Evolutionary conservation across 306 rosid species (phyloP).

Genomic region (Cicer bijugum): DNA sequence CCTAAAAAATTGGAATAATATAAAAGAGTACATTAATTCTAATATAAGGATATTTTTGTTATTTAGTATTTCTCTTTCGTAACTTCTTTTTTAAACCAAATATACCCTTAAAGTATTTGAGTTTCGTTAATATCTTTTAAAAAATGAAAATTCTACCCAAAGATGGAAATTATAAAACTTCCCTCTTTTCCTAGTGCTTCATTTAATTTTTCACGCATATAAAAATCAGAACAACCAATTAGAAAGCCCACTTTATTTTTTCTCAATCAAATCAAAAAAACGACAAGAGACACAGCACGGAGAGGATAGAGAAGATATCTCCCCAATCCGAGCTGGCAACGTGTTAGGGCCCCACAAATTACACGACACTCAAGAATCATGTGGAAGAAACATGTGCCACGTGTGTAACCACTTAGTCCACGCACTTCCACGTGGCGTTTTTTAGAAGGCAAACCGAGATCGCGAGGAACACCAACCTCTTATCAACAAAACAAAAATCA

Average conservation of each 20-base stretch:
- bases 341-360: slow-evolving; percentile 51
- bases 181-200: too few relatives aligned
- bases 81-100: too few relatives aligned
- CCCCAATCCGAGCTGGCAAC: slow-evolving; percentile 67
- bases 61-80: too few relatives aligned
- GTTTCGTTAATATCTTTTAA: too few relatives aligned
- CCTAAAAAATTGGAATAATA: too few relatives aligned
- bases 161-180: neutral
- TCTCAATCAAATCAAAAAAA: slow-evolving; percentile 5
- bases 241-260: neutral
- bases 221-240: slow-evolving; percentile 17
- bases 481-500: slow-evolving; percentile 56
- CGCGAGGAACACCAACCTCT: slow-evolving; percentile 72
- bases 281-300: slow-evolving; percentile 44
- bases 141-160: neutral
- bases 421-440: slow-evolving; percentile 66
- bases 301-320: slow-evolving; percentile 57
- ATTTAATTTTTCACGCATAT: neutral
- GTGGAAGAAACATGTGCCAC: slow-evolving; percentile 69
- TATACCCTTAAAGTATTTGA: too few relatives aligned
- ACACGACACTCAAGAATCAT: slow-evolving; percentile 45
- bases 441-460: slow-evolving; percentile 68
- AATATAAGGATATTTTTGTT: too few relatives aligned
- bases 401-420: slow-evolving; percentile 22
- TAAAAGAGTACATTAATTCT: too few relatives aligned